Conservation (phyloP, 2,329 filamentous ascomycete genomes). For the Phialophora chinensis region DNA sequence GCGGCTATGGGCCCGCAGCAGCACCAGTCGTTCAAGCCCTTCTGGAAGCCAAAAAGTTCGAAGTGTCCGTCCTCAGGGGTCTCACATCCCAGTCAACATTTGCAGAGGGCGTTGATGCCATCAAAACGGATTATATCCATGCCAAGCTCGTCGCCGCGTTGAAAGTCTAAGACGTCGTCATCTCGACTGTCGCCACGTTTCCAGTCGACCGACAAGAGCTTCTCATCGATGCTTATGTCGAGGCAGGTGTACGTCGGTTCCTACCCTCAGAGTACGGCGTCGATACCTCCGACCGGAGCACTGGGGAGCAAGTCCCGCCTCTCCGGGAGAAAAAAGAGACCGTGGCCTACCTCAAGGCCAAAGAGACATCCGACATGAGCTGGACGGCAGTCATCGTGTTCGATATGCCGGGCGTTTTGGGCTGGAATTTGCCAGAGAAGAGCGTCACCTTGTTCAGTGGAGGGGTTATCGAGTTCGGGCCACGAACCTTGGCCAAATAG, state of each 20-base stretch:
- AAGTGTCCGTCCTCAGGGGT: constrained; percentile 42
- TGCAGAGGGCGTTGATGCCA: constrained; percentile 34
- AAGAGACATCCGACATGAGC: constrained; percentile 55
- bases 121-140: constrained; percentile 41
- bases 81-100: constrained; percentile 35
- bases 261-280: constrained; percentile 46
- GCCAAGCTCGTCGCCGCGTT: constrained; percentile 39
- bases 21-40: constrained; percentile 14
- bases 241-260: constrained; percentile 45
- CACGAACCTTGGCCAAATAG: constrained; percentile 34
- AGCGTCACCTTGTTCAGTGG: constrained; percentile 40
- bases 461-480: constrained; percentile 34
- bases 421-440: constrained; percentile 43
- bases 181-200: constrained; percentile 31
- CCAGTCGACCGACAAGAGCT: constrained; percentile 40
- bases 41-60: constrained; percentile 29
- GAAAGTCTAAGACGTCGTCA: constrained; percentile 41
- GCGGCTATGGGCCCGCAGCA: constrained; percentile 15
- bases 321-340: constrained; percentile 41
- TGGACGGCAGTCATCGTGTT: constrained; percentile 65
- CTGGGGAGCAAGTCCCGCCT: constrained; percentile 40
- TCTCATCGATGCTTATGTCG: constrained; percentile 44
- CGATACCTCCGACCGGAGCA: constrained; percentile 40
- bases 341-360: constrained; percentile 60
- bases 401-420: constrained; percentile 43